phyloP scores from a whole-genome alignment of 495 filamentous ascomycete genomes.

The Aspergillus conjunctus region DNA sequence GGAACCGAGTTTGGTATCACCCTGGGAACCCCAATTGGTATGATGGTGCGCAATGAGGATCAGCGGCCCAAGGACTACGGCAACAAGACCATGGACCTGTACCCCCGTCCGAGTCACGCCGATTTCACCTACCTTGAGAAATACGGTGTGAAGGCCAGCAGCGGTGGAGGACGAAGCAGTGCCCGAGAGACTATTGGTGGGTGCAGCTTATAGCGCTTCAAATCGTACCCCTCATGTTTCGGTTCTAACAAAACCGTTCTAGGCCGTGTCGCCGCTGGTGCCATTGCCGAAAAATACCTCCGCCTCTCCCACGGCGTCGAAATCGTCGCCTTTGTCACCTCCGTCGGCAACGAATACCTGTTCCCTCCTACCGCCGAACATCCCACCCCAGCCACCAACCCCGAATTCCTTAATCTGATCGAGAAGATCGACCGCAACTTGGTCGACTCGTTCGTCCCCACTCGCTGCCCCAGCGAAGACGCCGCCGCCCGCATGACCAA shows the following conservation, averaged over 20 bases:
- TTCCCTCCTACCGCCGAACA: slow-evolving; percentile 78
- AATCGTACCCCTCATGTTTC: not conserved
- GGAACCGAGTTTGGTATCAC: slow-evolving; percentile 93
- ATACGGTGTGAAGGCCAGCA: slow-evolving; percentile 93
- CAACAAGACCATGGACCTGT: slow-evolving; percentile 85
- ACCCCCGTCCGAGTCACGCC: slow-evolving; percentile 89
- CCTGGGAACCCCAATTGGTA: slow-evolving; percentile 86
- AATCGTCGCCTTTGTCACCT: slow-evolving; percentile 88
- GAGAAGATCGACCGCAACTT: slow-evolving; percentile 71
- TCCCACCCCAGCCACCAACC: slow-evolving; percentile 76
- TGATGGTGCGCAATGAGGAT: slow-evolving; percentile 89
- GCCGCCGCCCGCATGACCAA: slow-evolving; percentile 73
- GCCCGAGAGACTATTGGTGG: slow-evolving; percentile 90
- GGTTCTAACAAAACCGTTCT: slow-evolving; percentile 9
- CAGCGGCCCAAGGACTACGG: slow-evolving; percentile 94
- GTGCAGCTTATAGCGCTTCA: slow-evolving; percentile 13
- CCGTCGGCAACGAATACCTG: slow-evolving; percentile 79
- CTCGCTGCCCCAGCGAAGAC: slow-evolving; percentile 77
- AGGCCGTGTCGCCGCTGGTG: slow-evolving; percentile 90
- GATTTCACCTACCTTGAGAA: slow-evolving; percentile 98
- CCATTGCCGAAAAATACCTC: slow-evolving; percentile 94
- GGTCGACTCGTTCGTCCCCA: slow-evolving; percentile 82
- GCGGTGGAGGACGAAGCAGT: slow-evolving; percentile 87
- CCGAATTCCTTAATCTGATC: slow-evolving; percentile 76
- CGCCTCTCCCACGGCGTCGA: slow-evolving; percentile 77